These are phyloP conservation scores for Sporisorium exsertum DNA, from an alignment of 1,284 basidiomycete species.

Conservation along the genomic window DNA sequence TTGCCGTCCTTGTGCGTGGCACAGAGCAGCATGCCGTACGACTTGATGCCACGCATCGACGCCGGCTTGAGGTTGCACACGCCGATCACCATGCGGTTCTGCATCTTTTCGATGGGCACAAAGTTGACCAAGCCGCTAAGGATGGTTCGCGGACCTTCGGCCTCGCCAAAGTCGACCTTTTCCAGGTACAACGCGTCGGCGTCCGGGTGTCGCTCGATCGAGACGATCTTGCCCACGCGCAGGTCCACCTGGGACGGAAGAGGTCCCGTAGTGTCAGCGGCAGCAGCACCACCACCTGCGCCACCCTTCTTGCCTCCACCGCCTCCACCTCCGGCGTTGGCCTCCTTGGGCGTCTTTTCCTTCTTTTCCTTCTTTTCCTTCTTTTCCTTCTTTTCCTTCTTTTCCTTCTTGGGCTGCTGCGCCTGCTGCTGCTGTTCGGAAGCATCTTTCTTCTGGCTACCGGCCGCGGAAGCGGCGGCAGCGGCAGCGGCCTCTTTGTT, in stretches of 20 bases:
- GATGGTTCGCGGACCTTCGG: constrained; percentile 66
- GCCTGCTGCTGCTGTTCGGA: constrained; percentile 30
- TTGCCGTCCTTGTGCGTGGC: constrained; percentile 65
- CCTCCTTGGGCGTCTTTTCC: constrained; percentile 60
- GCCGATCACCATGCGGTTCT: constrained; percentile 65
- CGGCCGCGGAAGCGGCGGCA: constrained; percentile 15
- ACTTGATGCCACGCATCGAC: constrained; percentile 69
- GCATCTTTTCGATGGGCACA: constrained; percentile 68
- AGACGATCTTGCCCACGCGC: constrained; percentile 67
- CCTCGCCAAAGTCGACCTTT: constrained; percentile 68
- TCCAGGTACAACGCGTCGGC: constrained; percentile 68
- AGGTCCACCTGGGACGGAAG: constrained; percentile 65
- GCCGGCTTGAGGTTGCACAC: constrained; percentile 69
- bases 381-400: constrained; percentile 61
- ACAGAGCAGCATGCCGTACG: constrained; percentile 67
- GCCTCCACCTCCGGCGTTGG: constrained; percentile 53
- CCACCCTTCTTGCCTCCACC: constrained; percentile 55
- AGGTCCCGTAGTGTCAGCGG: constrained; percentile 55
- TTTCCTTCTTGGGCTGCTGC: constrained; percentile 48
- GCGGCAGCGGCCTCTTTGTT: constrained; percentile 45
- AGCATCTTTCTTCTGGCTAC: constrained; percentile 25
- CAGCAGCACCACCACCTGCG: constrained; percentile 39
- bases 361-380: constrained; percentile 59
- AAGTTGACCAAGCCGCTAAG: constrained; percentile 67
- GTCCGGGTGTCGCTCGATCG: constrained; percentile 65